Evolutionary conservation across 129 eudicot species (phyloP).

Genomic region (Flaveria brownii): DNA sequence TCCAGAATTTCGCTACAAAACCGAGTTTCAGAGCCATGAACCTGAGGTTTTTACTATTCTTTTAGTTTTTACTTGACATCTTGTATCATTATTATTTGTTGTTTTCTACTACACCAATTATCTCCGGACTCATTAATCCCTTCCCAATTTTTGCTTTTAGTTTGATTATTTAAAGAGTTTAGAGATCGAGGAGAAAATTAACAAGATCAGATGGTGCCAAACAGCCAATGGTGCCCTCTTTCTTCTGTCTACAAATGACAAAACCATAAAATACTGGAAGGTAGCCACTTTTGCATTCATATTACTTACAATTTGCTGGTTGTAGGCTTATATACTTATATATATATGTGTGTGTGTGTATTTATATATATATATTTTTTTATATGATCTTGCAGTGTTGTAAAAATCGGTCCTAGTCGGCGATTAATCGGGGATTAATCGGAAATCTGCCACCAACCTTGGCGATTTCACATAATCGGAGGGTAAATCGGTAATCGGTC

Average conservation of each 20-base stretch:
- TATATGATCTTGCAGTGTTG: no score
- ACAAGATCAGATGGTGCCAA: conserved; percentile 98
- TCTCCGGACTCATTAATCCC: conserved; percentile 5
- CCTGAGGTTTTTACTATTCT: conserved; percentile 72
- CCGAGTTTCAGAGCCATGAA: conserved; percentile 98
- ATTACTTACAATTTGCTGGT: conserved; percentile 21
- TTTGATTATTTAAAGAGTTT: conserved; percentile 98
- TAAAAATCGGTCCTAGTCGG: no score
- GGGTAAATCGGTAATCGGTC: no score
- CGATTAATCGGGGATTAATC: no score
- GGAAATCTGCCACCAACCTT: no score
- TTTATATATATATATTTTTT: neutral
- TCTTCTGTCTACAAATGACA: conserved; percentile 95
- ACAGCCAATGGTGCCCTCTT: conserved; percentile 89
- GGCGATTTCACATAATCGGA: no score
- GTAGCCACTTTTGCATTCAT: conserved; percentile 34
- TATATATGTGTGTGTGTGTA: no score
- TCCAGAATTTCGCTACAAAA: conserved; percentile 97
- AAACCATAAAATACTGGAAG: conserved; percentile 98
- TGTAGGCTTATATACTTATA: neutral
- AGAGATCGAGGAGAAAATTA: conserved; percentile 99
- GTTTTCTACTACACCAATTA: neutral
- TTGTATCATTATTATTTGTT: conserved; percentile 9
- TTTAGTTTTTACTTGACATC: neutral
- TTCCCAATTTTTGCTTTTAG: conserved; percentile 40